Evolutionary conservation across 73 alveolate genomes (phyloP).

Genomic region (Tetrahymena borealis): DNA sequence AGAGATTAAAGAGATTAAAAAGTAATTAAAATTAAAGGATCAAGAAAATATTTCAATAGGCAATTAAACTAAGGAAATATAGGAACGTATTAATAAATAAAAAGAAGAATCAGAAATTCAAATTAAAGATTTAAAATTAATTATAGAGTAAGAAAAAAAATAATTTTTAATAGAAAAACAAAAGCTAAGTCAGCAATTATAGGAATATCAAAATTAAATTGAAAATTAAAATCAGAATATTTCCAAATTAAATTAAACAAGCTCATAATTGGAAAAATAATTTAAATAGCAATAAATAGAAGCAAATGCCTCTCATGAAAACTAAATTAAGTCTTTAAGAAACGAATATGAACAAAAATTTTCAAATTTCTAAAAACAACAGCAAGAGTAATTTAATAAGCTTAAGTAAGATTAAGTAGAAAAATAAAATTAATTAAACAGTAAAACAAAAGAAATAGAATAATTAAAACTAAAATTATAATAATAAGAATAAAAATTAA

Average conservation of each 20-base stretch:
- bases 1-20: background rate
- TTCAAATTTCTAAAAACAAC: background rate
- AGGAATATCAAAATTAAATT: background rate
- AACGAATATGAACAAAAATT: background rate
- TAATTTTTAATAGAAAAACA: background rate
- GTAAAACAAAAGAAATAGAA: background rate
- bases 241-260: background rate
- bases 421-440: background rate
- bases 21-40: background rate
- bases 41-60: background rate
- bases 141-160: background rate
- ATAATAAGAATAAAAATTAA: too few species aligned
- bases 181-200: background rate
- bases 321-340: background rate
- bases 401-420: background rate
- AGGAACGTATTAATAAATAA: background rate
- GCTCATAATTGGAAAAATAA: background rate
- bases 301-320: background rate
- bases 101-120: background rate
- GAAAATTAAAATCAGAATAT: background rate
- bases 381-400: background rate
- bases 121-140: background rate
- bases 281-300: background rate
- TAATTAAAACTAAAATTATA: background rate
- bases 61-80: background rate